Evolutionary conservation across 352 stramenopile genomes (phyloP), one percentile per base, ranked within the genome.

Genomic region (Globisporangium cederbergense): DNA sequence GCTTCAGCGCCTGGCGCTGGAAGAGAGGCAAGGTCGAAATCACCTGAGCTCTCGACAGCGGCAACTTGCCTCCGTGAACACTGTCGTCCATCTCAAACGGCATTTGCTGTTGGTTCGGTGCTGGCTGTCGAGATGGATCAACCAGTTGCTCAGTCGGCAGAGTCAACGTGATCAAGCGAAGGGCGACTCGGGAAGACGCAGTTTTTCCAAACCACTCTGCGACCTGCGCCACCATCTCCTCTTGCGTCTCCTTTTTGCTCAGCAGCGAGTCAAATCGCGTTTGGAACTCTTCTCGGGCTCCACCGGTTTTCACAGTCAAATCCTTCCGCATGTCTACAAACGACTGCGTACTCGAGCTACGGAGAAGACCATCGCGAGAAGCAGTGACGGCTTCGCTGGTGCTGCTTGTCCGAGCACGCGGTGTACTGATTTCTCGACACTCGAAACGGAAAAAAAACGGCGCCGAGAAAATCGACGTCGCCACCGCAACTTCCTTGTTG

Each of bases 361-460:
- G 72, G 47, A 72, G 66, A 18, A 68, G 43, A 60, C 32, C 46
- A 45, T 68, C 56, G 28, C 55, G 56, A 22, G 62, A 22, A 49
- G 43, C 30, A 18, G 13, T 18, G 10, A 36, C 49, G 5, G 57
- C 60, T 28, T 52, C 14, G 32, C 25, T 38, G 25, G 5, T 20
- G 25, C 30, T 58, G n/a, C 57, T 13, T 61, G 40, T 28, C 18
- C 61, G 54, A 5, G 38, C 56, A 32, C 72, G 70, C 34, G 72
- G 68, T 11, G 57, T 66, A 30, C 63, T 78, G 18, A 93, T 60
- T 56, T 92, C 72, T 25, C 80, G 81, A 42, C 77, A 95, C 61
- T 96, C 88, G 51, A 95, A 94, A 10, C 73, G 85, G 32, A 96
- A 89, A 66, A 96, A 96, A 58, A 95, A 93, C 42, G 88, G 84